Evolutionary conservation across 345 rosid genomes (phyloP), one percentile per base, ranked within the genome.

Genomic region (Toxicodendron radicans): DNA sequence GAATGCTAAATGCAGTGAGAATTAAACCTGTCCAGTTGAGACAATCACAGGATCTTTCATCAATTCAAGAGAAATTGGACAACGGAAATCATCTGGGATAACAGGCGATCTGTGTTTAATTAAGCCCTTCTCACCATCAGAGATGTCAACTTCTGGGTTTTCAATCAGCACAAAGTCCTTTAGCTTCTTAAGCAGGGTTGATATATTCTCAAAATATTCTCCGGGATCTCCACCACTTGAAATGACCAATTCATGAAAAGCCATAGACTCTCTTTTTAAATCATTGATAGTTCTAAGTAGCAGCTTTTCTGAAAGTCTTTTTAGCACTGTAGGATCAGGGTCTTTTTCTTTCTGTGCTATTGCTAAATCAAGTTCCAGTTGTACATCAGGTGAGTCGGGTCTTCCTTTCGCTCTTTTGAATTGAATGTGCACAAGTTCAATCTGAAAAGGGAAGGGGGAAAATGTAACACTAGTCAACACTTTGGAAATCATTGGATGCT

Each of bases 31-130:
- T 78, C 99, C 99, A 21, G 99, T 93, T 48, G 99, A 95, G 75
- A 95, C 92, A 20, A 95, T 95, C 13, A 95, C 99, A 10, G 99
- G 99, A 87, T 95, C 98, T 80, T 87, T 93, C 99, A 93, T 95
- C 80, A 93, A 79, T 79, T 95, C 99, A 54, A 95, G 97, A 71
- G 99, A 95, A 79, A 95, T 93, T 0, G 99, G 98, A 82, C 99
- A 95, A 17, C 97, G 97, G 57, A 95, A 95, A 83, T 93, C 97
- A 80, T 95, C 99, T 0, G 99, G 99, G 68, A 93, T 90, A 66
- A 95, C 93, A 46, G 99, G 99, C 73, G 97, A 95, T 24, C 95
- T 84, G 78, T 95, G 97, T 79, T 85, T 93, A 14, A 85, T 59
- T 23, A 81, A 68, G 53, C 75, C 71, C 66, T 77, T 84, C 60